Evolutionary conservation across 441 rosid species (phyloP), one percentile per base, ranked within the genome.

Genomic region (Corymbia calophylla): DNA sequence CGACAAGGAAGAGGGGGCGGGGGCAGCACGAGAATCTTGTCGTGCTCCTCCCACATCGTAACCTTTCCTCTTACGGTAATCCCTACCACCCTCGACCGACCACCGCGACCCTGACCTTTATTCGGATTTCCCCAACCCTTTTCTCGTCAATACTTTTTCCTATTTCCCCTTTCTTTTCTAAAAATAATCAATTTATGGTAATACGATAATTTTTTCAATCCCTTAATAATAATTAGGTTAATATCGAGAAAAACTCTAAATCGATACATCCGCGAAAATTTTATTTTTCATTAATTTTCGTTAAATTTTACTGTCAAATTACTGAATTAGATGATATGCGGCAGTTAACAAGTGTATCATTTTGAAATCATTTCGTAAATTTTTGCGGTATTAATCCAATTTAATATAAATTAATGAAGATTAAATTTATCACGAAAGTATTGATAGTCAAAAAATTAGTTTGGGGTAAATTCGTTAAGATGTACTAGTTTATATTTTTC

Each of bases 31-130:
- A 62, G 90, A 88, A 89, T 88, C 89, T 32, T 31, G 84, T 73
- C 17, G 9, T 73, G 84, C 5, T 39, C 84, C n/a, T 35, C 90
- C 56, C 77, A 89, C 89, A 25, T 89, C 39, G 60, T 58, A 91
- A 89, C 47, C 91, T 94, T 93, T 89, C 96, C 93, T 53, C 90
- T 92, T 91, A 81, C 51, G 92, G 93, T 53, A 93, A 89, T 29
- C 14, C 27, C 47, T 2, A 18, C 2, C 0, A 10, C 5, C 27
- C n/a, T 39, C 9, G 1, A 39, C 21, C 15, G n/a, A 23, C 1
- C 1, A 11, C 5, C 3, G 15, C 3, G 29, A 39, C n/a, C n/a
- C 15, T 5, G 16, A 6, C n/a, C 84, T 1, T 1, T 7, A 0
- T 1, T 39, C 27, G 5, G 17, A 21, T 73, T 12, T 14, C 80